These are phyloP conservation scores for Artemisia tridentata DNA, from an alignment of 129 eudicot genomes.

Conservation along the genomic window DNA sequence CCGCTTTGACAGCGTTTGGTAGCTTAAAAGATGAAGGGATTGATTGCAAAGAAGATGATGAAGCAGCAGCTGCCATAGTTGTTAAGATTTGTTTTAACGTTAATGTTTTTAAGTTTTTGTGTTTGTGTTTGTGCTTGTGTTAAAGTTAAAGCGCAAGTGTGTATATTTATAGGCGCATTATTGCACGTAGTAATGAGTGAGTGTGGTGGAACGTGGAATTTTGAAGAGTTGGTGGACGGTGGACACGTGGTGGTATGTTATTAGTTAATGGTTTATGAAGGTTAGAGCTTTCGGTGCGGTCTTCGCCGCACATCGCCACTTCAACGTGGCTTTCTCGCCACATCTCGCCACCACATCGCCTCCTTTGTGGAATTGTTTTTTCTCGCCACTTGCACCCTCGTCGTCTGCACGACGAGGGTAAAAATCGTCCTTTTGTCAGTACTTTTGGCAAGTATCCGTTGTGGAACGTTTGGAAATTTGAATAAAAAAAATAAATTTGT, in stretches of 20 bases:
- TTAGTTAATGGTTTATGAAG: neutral
- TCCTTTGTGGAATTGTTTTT: too few relatives aligned
- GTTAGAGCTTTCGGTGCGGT: too few relatives aligned
- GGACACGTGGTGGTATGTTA: neutral
- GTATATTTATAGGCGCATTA: neutral
- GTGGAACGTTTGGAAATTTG: too few relatives aligned
- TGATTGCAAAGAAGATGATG: slow-evolving; percentile 33
- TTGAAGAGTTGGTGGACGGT: slow-evolving; percentile 3
- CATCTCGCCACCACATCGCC: too few relatives aligned
- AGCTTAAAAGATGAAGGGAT: slow-evolving; percentile 41
- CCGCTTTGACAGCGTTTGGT: slow-evolving; percentile 11
- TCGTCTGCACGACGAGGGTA: too few relatives aligned
- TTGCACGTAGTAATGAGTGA: neutral
- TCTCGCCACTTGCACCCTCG: too few relatives aligned
- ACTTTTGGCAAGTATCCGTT: too few relatives aligned
- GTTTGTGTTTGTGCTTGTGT: neutral
- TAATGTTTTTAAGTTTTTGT: too few relatives aligned
- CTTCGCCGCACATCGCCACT: too few relatives aligned
- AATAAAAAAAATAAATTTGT: too few relatives aligned
- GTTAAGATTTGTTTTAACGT: neutral
- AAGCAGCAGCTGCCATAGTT: slow-evolving; percentile 35
- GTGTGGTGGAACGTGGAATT: neutral
- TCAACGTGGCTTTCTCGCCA: too few relatives aligned
- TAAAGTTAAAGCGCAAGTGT: neutral
- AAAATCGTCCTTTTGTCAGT: too few relatives aligned